Evolutionary conservation across 352 stramenopile genomes (phyloP), one percentile per base, ranked within the genome.

Genomic region (Globisporangium nunn): DNA sequence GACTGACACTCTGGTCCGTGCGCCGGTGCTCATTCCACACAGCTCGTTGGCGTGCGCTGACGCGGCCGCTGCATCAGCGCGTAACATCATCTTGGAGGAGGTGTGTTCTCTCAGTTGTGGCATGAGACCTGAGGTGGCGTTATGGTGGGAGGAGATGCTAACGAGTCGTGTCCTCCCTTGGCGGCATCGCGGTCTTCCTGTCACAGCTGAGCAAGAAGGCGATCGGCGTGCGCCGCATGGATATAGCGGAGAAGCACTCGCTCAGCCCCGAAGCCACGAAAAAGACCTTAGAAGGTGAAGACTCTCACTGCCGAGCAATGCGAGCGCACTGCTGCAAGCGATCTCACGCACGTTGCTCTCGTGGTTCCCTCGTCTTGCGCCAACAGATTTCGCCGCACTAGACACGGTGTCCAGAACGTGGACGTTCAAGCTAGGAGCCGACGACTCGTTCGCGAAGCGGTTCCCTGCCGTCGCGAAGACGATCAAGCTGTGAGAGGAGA

Each of bases 31-130:
- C 23, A 1, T 23, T 23, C 23, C 23, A 23, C 41, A 30, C 40
- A 79, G 71, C 35, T 47, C 60, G 35, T 63, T 77, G 33, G 62
- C 74, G 46, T 83, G 68, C 51, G 40, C 51, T 17, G 64, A 68
- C 55, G 69, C 81, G 39, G 50, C 61, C 2, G 61, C 59, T 5
- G 56, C 66, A 35, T 58, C 55, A 50, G 63, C 68, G 43, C 72
- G 78, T 39, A 69, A 85, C 51, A 54, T 66, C 48, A 82, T 88
- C 58, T 62, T 85, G 23, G 68, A 78, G 41, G 70, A 81, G 64
- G 76, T 87, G 67, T 31, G 23, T 11, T 10, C 14, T 39, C 1
- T 2, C 35, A 11, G 0, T n/a, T 40, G 35, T 10, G 15, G 15
- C 29, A 43, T 57, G 66, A 23, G 23, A 23, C 23, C 23, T 23